Evolutionary conservation across 2,329 filamentous ascomycete species (phyloP).

Genomic region (Aurifilum marmelostoma): DNA sequence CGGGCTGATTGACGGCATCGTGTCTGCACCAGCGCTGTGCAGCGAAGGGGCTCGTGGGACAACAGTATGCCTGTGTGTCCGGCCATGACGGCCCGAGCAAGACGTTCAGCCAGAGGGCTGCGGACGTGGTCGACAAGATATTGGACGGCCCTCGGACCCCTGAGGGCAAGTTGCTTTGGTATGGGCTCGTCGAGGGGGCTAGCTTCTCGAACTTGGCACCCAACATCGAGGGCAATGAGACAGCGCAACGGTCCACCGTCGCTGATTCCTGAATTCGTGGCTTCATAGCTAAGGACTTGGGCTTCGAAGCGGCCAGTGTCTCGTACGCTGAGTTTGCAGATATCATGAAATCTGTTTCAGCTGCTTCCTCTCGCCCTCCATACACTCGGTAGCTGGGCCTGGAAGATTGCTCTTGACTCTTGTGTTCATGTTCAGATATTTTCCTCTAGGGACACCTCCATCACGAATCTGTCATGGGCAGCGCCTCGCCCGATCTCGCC

Average conservation of each 20-base stretch:
- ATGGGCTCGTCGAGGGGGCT: constrained; percentile 4
- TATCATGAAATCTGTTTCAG: neutral
- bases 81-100: neutral
- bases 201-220: constrained; percentile 2
- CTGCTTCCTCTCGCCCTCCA: too few species aligned
- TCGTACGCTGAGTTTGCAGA: constrained; percentile 12
- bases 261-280: constrained; percentile 11
- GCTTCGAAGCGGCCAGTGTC: constrained; percentile 6
- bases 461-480: constrained; percentile 17
- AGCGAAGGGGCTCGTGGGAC: neutral
- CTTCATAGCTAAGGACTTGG: constrained; percentile 4
- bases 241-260: constrained; percentile 3
- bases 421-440: neutral
- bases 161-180: constrained; percentile 8
- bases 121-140: constrained; percentile 11
- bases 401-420: too few species aligned
- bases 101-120: constrained; percentile 2
- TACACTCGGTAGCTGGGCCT: too few species aligned
- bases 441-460: constrained; percentile 5
- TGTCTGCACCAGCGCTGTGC: constrained; percentile 14
- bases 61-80: neutral
- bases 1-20: constrained; percentile 4
- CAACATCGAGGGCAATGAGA: constrained; percentile 13
- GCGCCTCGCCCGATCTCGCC: constrained; percentile 18
- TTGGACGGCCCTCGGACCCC: constrained; percentile 5